phyloP scores from a whole-genome alignment of 75 land plant genomes.

The Cryptomeria japonica region DNA sequence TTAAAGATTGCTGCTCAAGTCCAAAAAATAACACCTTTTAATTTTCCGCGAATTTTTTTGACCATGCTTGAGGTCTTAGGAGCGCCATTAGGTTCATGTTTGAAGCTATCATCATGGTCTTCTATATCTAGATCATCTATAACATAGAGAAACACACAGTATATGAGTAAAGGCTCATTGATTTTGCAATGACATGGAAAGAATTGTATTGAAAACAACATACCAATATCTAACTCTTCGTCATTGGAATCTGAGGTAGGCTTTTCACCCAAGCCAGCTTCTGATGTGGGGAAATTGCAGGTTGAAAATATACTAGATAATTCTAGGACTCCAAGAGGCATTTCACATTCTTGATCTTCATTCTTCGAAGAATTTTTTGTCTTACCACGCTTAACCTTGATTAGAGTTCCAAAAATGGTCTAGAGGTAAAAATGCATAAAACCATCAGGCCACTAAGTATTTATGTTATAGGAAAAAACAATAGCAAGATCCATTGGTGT shows the following conservation, averaged over 20 bases:
- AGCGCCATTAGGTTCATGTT: not conserved
- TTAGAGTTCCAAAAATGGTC: constrained; percentile 1
- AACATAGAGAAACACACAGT: not conserved
- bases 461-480: not conserved
- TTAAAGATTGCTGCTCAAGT: not conserved
- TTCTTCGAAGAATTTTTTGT: constrained; percentile 26
- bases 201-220: not conserved
- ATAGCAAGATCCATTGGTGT: not conserved
- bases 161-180: not conserved
- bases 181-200: not conserved
- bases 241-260: constrained; percentile 21
- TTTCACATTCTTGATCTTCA: constrained; percentile 25
- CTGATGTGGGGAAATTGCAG: constrained; percentile 28
- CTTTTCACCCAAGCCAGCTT: constrained; percentile 10
- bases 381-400: constrained; percentile 32
- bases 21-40: not conserved
- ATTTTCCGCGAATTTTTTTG: not conserved
- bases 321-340: constrained; percentile 29
- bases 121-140: constrained; percentile 16
- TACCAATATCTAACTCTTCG: constrained; percentile 55
- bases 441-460: not conserved
- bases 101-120: not conserved
- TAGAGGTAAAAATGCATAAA: not conserved
- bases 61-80: not conserved
- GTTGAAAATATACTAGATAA: constrained; percentile 46